Percentiles rank a stretch among this genome's conserved stretches.
Evolutionary conservation across 192 early-diverging fungal species (phyloP).

Genomic region (Backusella tarrabulga): DNA sequence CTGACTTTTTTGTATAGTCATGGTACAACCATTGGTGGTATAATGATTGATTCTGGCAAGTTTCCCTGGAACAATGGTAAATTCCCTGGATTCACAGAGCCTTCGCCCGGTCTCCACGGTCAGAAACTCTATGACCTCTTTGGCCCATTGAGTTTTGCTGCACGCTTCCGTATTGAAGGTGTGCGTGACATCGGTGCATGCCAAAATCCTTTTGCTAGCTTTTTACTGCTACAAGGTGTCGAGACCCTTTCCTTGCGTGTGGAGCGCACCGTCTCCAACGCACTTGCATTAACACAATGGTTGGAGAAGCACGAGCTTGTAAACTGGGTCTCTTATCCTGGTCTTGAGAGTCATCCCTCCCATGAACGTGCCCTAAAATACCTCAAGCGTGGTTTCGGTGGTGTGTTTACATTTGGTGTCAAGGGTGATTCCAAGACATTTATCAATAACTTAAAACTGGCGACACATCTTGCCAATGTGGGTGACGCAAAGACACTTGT

Average conservation of each 20-base stretch:
- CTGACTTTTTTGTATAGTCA: constrained; percentile 54
- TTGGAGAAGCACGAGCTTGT: constrained; percentile 69
- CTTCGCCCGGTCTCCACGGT: constrained; percentile 81
- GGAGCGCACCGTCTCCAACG: constrained; percentile 78
- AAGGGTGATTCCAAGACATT: constrained; percentile 52
- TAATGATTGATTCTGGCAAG: constrained; percentile 80
- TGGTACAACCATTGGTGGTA: constrained; percentile 90
- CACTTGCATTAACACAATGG: constrained; percentile 76
- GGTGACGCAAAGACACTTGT: constrained; percentile 88
- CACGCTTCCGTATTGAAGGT: constrained; percentile 78
- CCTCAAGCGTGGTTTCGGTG: constrained; percentile 78
- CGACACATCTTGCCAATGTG: constrained; percentile 88
- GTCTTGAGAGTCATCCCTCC: constrained; percentile 71
- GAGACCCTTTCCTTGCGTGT: constrained; percentile 89
- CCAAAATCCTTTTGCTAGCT: constrained; percentile 85
- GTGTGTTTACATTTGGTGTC: constrained; percentile 77
- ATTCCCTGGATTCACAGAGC: constrained; percentile 87
- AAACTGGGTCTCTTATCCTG: constrained; percentile 88
- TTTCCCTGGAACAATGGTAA: constrained; percentile 87
- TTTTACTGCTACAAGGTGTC: constrained; percentile 82
- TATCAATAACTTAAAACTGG: constrained; percentile 73
- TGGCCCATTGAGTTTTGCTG: constrained; percentile 71
- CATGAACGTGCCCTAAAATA: constrained; percentile 86
- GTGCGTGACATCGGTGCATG: constrained; percentile 85
- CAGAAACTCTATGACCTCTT: constrained; percentile 83